phyloP scores from a whole-genome alignment of 2,329 filamentous ascomycete species.

The Pseudocercospora cruenta region DNA sequence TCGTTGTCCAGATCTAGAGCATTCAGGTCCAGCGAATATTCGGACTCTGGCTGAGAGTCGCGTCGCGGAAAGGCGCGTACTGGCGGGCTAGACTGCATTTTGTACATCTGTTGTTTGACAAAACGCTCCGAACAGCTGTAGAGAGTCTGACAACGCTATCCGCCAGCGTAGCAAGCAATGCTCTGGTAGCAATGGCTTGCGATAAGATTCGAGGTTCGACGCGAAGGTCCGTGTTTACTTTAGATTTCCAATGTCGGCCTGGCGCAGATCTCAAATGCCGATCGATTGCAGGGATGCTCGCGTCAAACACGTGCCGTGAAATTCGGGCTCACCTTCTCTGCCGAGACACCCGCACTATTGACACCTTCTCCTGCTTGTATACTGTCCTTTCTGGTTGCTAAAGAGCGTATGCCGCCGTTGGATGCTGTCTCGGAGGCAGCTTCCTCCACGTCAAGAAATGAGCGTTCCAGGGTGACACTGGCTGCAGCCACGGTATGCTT shows the following conservation, averaged over 20 bases:
- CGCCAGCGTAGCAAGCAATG: background rate
- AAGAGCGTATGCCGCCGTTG: conserved; percentile 33
- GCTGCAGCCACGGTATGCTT: conserved; percentile 34
- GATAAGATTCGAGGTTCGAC: conserved; percentile 1
- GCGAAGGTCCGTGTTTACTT: conserved; percentile 2
- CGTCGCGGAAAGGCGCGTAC: conserved; percentile 31
- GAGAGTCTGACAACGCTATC: background rate
- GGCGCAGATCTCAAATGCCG: background rate
- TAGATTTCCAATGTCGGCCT: background rate
- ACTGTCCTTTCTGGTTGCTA: background rate
- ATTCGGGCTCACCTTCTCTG: background rate
- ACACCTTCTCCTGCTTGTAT: background rate
- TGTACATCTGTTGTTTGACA: background rate
- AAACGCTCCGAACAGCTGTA: background rate
- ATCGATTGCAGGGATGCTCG: background rate
- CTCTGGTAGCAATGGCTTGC: background rate
- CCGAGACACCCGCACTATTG: background rate
- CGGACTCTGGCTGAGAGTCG: conserved; percentile 30
- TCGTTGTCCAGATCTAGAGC: conserved; percentile 35
- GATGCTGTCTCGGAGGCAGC: conserved; percentile 29
- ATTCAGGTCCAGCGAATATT: conserved; percentile 40
- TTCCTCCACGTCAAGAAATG: conserved; percentile 18
- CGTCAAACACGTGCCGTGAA: background rate
- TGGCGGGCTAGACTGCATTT: conserved; percentile 38
- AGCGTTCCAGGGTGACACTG: conserved; percentile 29